A percentile compares a stretch with the other conserved stretches of the same genome.
Conservation (phyloP, 2,329 filamentous ascomycete genomes). For the Fusarium sp. region DNA sequence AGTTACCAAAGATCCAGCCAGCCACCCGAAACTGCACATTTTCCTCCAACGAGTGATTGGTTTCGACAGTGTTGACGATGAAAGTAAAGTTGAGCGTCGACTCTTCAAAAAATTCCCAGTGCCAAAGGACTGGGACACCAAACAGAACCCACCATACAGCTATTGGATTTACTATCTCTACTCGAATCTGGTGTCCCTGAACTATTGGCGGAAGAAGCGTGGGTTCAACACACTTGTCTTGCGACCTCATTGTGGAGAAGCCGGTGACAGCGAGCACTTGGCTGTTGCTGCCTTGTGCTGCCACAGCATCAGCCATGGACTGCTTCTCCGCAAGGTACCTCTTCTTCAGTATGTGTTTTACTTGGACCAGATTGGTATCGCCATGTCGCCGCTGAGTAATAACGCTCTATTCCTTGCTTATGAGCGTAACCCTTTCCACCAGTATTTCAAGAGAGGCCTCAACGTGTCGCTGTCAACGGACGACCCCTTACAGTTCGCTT, state of each 20-base stretch:
- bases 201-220: constrained; percentile 88
- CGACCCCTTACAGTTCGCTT: constrained; percentile 96
- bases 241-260: constrained; percentile 95
- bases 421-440: constrained; percentile 94
- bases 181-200: constrained; percentile 92
- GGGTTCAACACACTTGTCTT: constrained; percentile 97
- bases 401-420: constrained; percentile 97
- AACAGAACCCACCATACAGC: constrained; percentile 96
- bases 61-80: constrained; percentile 97
- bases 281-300: constrained; percentile 92
- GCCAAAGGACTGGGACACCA: constrained; percentile 87
- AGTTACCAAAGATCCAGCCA: constrained; percentile 87
- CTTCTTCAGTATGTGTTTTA: constrained; percentile 98
- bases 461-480: constrained; percentile 98
- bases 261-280: constrained; percentile 95
- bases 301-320: constrained; percentile 96
- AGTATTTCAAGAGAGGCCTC: constrained; percentile 93
- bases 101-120: constrained; percentile 97
- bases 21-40: constrained; percentile 91
- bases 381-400: constrained; percentile 99
- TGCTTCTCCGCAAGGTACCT: constrained; percentile 92
- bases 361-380: constrained; percentile 96
- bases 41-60: constrained; percentile 96
- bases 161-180: constrained; percentile 99
- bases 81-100: constrained; percentile 94